Evolutionary conservation across 23 red algal species (phyloP), one percentile per base, ranked within the genome.

Genomic region (Gracilaria domingensis): DNA sequence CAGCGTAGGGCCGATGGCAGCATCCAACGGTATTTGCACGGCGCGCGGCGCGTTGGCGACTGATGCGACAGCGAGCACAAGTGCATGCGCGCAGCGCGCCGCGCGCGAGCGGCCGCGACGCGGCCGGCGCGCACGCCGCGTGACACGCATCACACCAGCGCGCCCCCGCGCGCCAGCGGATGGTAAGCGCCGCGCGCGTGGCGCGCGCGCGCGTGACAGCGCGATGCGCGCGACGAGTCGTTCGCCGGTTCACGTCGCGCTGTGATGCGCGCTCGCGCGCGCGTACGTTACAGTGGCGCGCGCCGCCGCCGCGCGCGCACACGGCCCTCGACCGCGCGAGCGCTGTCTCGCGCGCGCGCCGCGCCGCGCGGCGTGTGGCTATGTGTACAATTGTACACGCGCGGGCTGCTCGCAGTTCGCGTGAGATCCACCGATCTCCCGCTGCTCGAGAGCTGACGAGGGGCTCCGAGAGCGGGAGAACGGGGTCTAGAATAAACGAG

Each of bases 141-240:
- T 18, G 14, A 58, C 16, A 3, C 14, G n/a, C n/a, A n/a, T n/a
- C n/a, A n/a, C n/a, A n/a, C n/a, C n/a, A n/a, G n/a, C n/a, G n/a
- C n/a, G n/a, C n/a, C n/a, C n/a, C 4, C 23, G 13, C 28, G 35
- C 65, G 65, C 65, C 30, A 70, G 65, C 35, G 65, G 65, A 25
- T 70, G 65, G 65, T 70, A 38, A 58, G 54, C 54, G 2, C 7
- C 49, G 55, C 55, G 55, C 55, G 55, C 14, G 55, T 5, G 7
- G 55, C 60, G 21, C 60, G 60, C 23, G 60, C 60, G 26, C 60
- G 60, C 60, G 60, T 65, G 23, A 65, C 60, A 65, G 24, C 42
- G 42, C n/a, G n/a, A n/a, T n/a, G 48, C 16, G 48, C 48, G 48
- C 48, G 16, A 51, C 48, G 16, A 12, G 48, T 12, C 48, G 48